Conservation (phyloP, 176 grass and related monocot species). For the Typha latifolia region DNA sequence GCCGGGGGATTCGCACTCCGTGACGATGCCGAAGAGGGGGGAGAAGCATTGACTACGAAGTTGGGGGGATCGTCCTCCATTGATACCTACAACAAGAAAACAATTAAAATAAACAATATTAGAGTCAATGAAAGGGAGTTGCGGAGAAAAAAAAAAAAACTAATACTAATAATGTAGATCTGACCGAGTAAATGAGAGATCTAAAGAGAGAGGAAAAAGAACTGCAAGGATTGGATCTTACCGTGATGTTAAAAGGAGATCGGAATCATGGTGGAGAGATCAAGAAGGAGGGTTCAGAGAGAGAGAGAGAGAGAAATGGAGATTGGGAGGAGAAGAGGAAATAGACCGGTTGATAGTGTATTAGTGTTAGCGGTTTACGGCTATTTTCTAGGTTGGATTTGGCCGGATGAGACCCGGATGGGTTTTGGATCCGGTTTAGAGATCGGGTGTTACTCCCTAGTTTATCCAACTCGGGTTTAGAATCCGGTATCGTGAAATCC, state of each 20-base stretch:
- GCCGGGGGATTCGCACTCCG: constrained; percentile 12
- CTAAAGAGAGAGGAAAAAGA: constrained; percentile 9
- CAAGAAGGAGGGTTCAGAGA: constrained; percentile 13
- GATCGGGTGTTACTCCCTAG: background rate
- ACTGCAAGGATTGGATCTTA: background rate
- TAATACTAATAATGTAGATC: constrained; percentile 22
- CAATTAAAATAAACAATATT: constrained; percentile 21
- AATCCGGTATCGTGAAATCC: too few species aligned
- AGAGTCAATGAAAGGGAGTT: constrained; percentile 51
- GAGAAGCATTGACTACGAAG: constrained; percentile 19
- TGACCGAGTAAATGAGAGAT: constrained; percentile 26
- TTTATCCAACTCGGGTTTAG: too few species aligned
- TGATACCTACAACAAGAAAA: constrained; percentile 22
- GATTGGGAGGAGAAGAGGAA: constrained; percentile 10
- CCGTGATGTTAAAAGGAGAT: constrained; percentile 6
- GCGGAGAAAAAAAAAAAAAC: background rate
- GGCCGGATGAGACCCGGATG: background rate
- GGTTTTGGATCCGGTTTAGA: background rate
- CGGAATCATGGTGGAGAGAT: constrained; percentile 19
- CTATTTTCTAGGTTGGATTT: background rate
- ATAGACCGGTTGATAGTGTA: constrained; percentile 1
- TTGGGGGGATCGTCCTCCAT: constrained; percentile 65
- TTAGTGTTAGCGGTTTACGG: constrained; percentile 2
- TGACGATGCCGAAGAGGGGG: constrained; percentile 1
- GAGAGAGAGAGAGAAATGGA: constrained; percentile 16